Percentiles rank a stretch among this genome's conserved stretches.
These are phyloP conservation scores for Bolboschoenoplectus hybrid DNA, from an alignment of 202 grass and related monocot species.

Conservation along the genomic window DNA sequence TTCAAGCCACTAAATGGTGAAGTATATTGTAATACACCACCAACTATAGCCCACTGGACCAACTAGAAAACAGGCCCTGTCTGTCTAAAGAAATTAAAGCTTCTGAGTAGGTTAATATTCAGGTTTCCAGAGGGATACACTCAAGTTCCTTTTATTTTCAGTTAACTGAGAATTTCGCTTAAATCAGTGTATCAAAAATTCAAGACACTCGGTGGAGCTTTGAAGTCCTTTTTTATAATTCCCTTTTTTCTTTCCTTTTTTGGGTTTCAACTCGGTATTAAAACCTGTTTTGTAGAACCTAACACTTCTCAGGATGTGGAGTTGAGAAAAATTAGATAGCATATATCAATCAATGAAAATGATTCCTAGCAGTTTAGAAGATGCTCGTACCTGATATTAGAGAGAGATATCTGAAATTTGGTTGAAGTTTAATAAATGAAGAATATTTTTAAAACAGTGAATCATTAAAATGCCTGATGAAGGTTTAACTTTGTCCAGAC, in stretches of 20 bases:
- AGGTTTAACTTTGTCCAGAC: constrained; percentile 2
- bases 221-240: background rate
- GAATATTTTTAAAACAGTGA: background rate
- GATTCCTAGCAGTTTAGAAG: background rate
- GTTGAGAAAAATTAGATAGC: background rate
- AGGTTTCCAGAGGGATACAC: background rate
- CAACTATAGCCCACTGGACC: constrained; percentile 10
- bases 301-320: background rate
- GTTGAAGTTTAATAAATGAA: background rate
- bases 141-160: background rate
- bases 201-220: background rate
- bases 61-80: background rate
- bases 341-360: background rate
- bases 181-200: background rate
- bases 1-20: background rate
- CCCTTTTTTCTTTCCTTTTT: background rate
- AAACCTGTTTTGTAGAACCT: background rate
- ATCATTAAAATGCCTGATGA: background rate
- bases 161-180: background rate
- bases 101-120: background rate
- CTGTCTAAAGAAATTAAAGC: no score
- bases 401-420: background rate
- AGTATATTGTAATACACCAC: background rate
- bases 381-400: background rate
- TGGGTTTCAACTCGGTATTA: background rate